These are phyloP conservation scores for Dipteronia sinensis DNA, from an alignment of 345 rosid genomes.

Conservation along the genomic window DNA sequence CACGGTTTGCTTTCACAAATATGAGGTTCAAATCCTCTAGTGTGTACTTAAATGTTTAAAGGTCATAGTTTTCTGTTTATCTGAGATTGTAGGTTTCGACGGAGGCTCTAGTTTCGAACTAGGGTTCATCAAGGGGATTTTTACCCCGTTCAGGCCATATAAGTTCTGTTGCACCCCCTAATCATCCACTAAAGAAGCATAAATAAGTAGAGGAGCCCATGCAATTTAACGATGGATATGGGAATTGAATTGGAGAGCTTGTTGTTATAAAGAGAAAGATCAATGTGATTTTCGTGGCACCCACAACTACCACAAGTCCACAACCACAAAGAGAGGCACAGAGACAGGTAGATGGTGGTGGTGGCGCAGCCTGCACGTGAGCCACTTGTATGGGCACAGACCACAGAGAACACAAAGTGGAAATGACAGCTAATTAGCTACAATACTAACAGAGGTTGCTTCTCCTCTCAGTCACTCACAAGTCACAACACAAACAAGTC, in stretches of 20 bases:
- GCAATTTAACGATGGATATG: not conserved
- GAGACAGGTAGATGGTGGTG: not conserved
- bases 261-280: not conserved
- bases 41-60: no score
- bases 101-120: no score
- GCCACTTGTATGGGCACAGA: not conserved
- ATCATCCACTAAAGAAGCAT: not conserved
- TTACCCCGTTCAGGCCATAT: no score
- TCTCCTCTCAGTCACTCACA: not conserved
- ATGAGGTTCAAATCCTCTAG: no score
- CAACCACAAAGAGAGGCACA: not conserved
- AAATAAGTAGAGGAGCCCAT: not conserved
- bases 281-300: not conserved
- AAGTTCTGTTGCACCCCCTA: not conserved
- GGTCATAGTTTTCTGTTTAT: no score
- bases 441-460: not conserved
- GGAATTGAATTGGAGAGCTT: not conserved
- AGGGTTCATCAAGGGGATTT: no score
- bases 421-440: slow-evolving; percentile 10
- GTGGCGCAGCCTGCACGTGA: slow-evolving; percentile 1
- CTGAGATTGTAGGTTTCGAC: no score
- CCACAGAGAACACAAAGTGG: slow-evolving; percentile 2
- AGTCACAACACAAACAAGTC: no score
- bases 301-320: slow-evolving; percentile 9
- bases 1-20: no score